Conservation (phyloP, 78 protist genomes). For the Mastigamoeba balamuthi region DNA sequence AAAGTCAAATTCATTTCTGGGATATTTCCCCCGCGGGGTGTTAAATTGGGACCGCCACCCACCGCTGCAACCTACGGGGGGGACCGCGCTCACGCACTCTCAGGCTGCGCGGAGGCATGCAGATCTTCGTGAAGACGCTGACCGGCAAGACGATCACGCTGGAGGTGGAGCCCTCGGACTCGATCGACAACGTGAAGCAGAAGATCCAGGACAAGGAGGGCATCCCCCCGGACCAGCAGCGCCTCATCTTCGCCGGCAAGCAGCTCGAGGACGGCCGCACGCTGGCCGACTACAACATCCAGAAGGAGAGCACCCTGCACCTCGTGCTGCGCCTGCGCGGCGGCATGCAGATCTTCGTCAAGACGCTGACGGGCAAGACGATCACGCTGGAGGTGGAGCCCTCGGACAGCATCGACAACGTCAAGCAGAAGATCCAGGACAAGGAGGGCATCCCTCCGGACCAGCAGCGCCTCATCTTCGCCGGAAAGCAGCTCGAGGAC, state of each 20-base stretch:
- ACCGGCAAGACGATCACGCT: slow-evolving; percentile 98
- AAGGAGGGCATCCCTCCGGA: slow-evolving; percentile 97
- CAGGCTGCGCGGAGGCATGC: slow-evolving; percentile 72
- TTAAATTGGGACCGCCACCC: too few species aligned
- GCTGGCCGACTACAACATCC: slow-evolving; percentile 91
- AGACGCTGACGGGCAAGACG: slow-evolving; percentile 92
- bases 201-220: slow-evolving; percentile 98
- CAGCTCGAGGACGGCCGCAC: slow-evolving; percentile 97
- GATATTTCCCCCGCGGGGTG: too few species aligned
- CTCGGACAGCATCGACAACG: slow-evolving; percentile 75
- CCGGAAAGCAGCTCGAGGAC: slow-evolving; percentile 96
- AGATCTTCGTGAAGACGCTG: slow-evolving; percentile 95
- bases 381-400: slow-evolving; percentile 85
- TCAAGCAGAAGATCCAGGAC: slow-evolving; percentile 90
- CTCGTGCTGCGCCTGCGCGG: slow-evolving; percentile 34
- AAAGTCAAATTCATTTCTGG: too few species aligned
- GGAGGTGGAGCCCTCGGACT: slow-evolving; percentile 92
- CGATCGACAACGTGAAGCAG: slow-evolving; percentile 93
- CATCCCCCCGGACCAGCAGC: slow-evolving; percentile 98
- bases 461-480: slow-evolving; percentile 94
- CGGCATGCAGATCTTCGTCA: slow-evolving; percentile 84
- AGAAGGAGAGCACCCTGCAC: slow-evolving; percentile 80
- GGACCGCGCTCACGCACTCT: too few species aligned
- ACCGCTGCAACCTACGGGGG: too few species aligned
- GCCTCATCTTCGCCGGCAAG: slow-evolving; percentile 95